phyloP scores from a whole-genome alignment of 768 basidiomycete genomes.

The Clathrus columnatus region DNA sequence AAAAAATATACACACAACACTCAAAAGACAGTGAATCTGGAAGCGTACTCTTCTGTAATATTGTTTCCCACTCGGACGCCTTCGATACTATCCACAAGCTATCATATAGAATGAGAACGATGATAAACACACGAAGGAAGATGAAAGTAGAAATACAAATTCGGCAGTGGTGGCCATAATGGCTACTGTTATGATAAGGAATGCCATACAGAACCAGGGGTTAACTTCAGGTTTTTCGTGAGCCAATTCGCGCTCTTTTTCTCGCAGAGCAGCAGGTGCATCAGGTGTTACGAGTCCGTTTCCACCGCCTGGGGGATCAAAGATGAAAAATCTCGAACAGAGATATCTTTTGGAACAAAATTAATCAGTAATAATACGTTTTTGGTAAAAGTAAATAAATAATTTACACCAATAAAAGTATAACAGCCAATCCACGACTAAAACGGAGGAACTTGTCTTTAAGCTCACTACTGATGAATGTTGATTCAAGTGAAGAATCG shows the following conservation, averaged over 20 bases:
- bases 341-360: conserved; percentile 39
- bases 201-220: conserved; percentile 49
- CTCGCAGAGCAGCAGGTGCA: conserved; percentile 24
- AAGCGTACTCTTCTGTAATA: conserved; percentile 45
- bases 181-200: conserved; percentile 44
- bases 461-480: conserved; percentile 32
- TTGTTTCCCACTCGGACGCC: conserved; percentile 33
- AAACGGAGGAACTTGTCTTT: conserved; percentile 45
- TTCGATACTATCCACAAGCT: conserved; percentile 62
- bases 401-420: conserved; percentile 54
- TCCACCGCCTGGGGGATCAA: conserved; percentile 59
- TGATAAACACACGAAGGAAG: background rate
- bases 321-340: conserved; percentile 57
- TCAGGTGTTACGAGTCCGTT: conserved; percentile 34
- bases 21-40: background rate
- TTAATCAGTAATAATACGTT: background rate
- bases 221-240: conserved; percentile 49
- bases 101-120: background rate
- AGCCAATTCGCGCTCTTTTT: conserved; percentile 34
- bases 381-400: background rate
- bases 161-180: conserved; percentile 65
- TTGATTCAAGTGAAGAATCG: conserved; percentile 11
- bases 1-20: background rate
- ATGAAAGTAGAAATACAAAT: conserved; percentile 37
- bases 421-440: conserved; percentile 56